phyloP scores from a whole-genome alignment of 805 yeast genomes.

The Sugiyamaella chiloensis region DNA sequence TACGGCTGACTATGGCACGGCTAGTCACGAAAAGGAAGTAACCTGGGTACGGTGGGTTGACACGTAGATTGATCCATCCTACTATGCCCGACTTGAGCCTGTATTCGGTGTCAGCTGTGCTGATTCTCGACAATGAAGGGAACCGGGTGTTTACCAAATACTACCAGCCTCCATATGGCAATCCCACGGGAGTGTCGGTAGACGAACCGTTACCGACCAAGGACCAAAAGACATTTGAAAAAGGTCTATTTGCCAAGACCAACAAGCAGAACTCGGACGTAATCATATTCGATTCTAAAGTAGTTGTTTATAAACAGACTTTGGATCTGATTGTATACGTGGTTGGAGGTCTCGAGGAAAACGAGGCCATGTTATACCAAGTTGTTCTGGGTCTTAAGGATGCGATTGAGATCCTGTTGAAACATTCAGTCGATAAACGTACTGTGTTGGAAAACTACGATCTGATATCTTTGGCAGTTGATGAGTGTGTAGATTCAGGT shows the following conservation, averaged over 20 bases:
- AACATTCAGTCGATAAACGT: slow-evolving; percentile 67
- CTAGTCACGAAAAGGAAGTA: too few species aligned
- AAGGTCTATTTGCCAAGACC: slow-evolving; percentile 67
- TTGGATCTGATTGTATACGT: slow-evolving; percentile 71
- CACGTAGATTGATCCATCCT: too few species aligned
- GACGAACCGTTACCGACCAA: slow-evolving; percentile 42
- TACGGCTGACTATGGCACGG: too few species aligned
- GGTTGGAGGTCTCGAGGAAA: slow-evolving; percentile 75
- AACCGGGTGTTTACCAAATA: slow-evolving; percentile 80
- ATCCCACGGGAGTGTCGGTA: slow-evolving; percentile 4
- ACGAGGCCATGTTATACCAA: slow-evolving; percentile 75
- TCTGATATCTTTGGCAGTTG: slow-evolving; percentile 78
- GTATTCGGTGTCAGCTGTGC: slow-evolving; percentile 75
- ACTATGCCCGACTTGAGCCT: slow-evolving; percentile 34
- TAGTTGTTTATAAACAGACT: slow-evolving; percentile 82
- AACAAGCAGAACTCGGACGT: slow-evolving; percentile 78
- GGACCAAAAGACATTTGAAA: slow-evolving; percentile 76
- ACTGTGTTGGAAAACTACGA: slow-evolving; percentile 81
- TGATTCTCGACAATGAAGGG: slow-evolving; percentile 80
- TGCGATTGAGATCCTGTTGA: slow-evolving; percentile 73
- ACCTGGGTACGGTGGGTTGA: too few species aligned
- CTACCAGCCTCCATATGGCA: slow-evolving; percentile 61
- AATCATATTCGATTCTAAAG: slow-evolving; percentile 69
- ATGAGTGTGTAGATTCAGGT: slow-evolving; percentile 93
- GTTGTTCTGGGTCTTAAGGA: slow-evolving; percentile 76